Evolutionary conservation across 2,329 filamentous ascomycete species (phyloP).

Genomic region (Hypoxylon sp.): DNA sequence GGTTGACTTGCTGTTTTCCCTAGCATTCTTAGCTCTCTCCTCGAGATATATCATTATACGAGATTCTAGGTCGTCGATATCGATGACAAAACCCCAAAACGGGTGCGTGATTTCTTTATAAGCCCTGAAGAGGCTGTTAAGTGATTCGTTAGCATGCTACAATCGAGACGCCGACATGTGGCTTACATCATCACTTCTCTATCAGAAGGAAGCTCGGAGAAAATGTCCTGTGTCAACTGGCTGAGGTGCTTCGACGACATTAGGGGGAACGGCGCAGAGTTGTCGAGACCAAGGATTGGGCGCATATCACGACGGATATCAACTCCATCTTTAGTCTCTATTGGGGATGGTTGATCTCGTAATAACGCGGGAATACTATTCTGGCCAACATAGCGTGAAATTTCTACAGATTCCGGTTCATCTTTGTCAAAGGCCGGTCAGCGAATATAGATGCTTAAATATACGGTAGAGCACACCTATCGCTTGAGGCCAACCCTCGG

Average conservation of each 20-base stretch:
- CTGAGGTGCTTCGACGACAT: conserved; percentile 76
- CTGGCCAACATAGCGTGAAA: conserved; percentile 74
- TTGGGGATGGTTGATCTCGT: conserved; percentile 71
- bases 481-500: conserved; percentile 53
- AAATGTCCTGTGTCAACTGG: conserved; percentile 72
- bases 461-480: conserved; percentile 49
- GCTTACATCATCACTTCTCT: conserved; percentile 76
- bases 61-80: conserved; percentile 76
- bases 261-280: conserved; percentile 76
- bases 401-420: conserved; percentile 69
- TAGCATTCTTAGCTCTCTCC: conserved; percentile 71
- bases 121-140: conserved; percentile 71
- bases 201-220: conserved; percentile 73
- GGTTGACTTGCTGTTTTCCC: conserved; percentile 61
- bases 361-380: conserved; percentile 78
- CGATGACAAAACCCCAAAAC: conserved; percentile 78
- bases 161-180: not conserved
- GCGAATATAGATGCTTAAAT: conserved; percentile 28
- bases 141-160: conserved; percentile 1
- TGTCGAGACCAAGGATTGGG: conserved; percentile 76
- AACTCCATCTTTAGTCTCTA: conserved; percentile 66
- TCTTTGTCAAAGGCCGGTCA: conserved; percentile 53
- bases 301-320: conserved; percentile 76
- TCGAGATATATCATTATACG: conserved; percentile 76
- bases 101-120: conserved; percentile 78